Evolutionary conservation across 106 monocot species (phyloP).

Genomic region (Chionographis japonica): DNA sequence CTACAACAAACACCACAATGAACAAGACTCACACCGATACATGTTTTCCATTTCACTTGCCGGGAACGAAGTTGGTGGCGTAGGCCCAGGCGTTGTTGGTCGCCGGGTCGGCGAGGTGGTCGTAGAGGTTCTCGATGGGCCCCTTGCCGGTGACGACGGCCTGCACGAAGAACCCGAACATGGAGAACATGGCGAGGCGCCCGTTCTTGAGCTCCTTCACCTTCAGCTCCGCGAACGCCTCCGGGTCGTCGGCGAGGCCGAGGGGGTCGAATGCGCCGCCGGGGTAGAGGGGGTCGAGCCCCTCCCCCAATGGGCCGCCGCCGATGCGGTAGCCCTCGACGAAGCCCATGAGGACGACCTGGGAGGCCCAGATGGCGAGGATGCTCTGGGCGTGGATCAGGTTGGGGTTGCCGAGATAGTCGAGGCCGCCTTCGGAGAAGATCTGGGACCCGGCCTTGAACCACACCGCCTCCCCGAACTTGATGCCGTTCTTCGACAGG

Average conservation of each 20-base stretch:
- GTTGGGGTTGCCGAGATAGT: constrained; percentile 19
- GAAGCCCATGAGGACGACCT: constrained; percentile 17
- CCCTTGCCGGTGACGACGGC: constrained; percentile 19
- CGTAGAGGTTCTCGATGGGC: constrained; percentile 11
- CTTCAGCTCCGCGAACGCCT: constrained; percentile 22
- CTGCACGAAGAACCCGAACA: constrained; percentile 20
- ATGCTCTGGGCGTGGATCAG: constrained; percentile 22
- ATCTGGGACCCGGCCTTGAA: constrained; percentile 16
- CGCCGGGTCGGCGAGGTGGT: constrained; percentile 13
- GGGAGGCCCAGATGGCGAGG: constrained; percentile 20
- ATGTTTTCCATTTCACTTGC: background rate
- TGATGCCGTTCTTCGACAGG: constrained; percentile 9
- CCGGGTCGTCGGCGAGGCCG: constrained; percentile 19
- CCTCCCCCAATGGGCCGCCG: constrained; percentile 15
- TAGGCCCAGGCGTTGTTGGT: constrained; percentile 19
- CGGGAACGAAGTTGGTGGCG: constrained; percentile 17
- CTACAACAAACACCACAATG: too few relatives aligned
- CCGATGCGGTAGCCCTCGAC: constrained; percentile 21
- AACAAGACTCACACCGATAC: too few relatives aligned
- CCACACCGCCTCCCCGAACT: constrained; percentile 19
- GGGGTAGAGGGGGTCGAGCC: constrained; percentile 8
- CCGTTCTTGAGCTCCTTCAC: constrained; percentile 20
- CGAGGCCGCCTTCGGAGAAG: constrained; percentile 14
- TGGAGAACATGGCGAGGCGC: constrained; percentile 8
- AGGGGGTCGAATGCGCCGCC: constrained; percentile 15